Conservation (phyloP, 2,329 filamentous ascomycete species). For the Tympanopsis confertula region DNA sequence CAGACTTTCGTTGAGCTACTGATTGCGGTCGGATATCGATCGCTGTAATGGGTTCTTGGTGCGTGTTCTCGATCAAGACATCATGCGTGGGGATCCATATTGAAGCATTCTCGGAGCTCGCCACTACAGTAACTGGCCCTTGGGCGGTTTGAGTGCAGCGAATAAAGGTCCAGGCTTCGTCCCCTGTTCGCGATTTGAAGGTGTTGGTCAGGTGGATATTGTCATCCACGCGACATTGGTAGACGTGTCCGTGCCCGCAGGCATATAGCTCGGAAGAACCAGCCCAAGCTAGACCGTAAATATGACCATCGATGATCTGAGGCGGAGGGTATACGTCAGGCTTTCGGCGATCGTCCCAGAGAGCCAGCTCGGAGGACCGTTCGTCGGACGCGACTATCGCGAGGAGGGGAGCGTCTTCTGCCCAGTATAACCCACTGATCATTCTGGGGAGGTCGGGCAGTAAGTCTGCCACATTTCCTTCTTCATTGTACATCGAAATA, state of each 20-base stretch:
- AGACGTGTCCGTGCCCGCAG: slow-evolving; percentile 23
- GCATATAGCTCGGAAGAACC: slow-evolving; percentile 21
- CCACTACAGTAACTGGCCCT: slow-evolving; percentile 19
- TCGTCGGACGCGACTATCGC: slow-evolving; percentile 27
- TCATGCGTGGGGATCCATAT: slow-evolving; percentile 32
- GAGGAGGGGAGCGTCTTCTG: slow-evolving; percentile 20
- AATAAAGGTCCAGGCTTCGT: slow-evolving; percentile 26
- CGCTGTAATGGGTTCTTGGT: slow-evolving; percentile 26
- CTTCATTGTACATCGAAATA: slow-evolving; percentile 27
- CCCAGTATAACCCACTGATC: slow-evolving; percentile 28
- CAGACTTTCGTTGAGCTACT: no score
- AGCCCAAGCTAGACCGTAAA: slow-evolving; percentile 29
- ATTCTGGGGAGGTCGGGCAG: slow-evolving; percentile 28
- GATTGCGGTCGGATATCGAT: slow-evolving; percentile 10
- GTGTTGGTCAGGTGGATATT: slow-evolving; percentile 21
- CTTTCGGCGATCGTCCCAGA: slow-evolving; percentile 26
- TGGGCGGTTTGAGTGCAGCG: slow-evolving; percentile 15
- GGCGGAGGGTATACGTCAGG: slow-evolving; percentile 21
- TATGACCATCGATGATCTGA: slow-evolving; percentile 19
- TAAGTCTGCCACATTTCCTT: slow-evolving; percentile 27
- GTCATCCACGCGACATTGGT: slow-evolving; percentile 22
- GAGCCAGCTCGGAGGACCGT: slow-evolving; percentile 23
- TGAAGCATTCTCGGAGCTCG: slow-evolving; percentile 20
- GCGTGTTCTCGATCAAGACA: slow-evolving; percentile 20
- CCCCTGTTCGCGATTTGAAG: slow-evolving; percentile 14